Base-by-base conservation (phyloP, 2,329 filamentous ascomycete genomes). In the Pochonia chlamydosporia region DNA sequence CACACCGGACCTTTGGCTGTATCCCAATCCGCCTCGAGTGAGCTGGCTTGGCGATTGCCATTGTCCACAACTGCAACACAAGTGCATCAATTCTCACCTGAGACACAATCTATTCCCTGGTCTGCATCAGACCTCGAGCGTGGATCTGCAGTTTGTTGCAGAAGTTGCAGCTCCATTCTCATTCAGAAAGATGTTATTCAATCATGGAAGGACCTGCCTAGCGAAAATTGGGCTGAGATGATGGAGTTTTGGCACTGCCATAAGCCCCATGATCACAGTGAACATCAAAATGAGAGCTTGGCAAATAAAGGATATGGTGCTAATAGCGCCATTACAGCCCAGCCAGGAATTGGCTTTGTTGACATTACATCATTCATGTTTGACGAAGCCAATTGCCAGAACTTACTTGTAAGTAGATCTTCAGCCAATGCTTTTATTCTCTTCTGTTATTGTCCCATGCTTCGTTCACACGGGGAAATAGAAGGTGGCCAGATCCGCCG, bases 241-340 rank as follows among this genome's bases (percentile, higher is more conserved):
- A 99, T 99, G 93, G 95, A 99, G 65, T 95, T 99, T 57, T 99
- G 93, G 93, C 95, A 99, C 66, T 99, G 93, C 60, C 93, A 99
- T 66, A 97, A 97, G 66, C 93, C 95, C 33, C 76, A 83, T 51
- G 73, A 82, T 47, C 72, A 81, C 51, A 64, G 64, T 16, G 54
- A 64, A 26, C 66, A 72, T 36, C 61, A 72, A 25, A 58, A 76
- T 20, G 68, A 76, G n/a, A 64, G 67, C 40, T 71, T 81, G 14
- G 72, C 77, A 28, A 69, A 74, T 10, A 86, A 89, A 59, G 91
- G 88, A 1, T 96, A 96, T 61, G 87, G 89, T n/a, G 88, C 90
- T 25, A 84, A 83, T 39, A 90, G 84, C 56, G 79, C 75, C 52
- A 84, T 96, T 47, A 69, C 76, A 16, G 85, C 89, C 2, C 76